Evolutionary conservation across 148 eudicot species (phyloP).

Genomic region (Fallopia convolvulus): DNA sequence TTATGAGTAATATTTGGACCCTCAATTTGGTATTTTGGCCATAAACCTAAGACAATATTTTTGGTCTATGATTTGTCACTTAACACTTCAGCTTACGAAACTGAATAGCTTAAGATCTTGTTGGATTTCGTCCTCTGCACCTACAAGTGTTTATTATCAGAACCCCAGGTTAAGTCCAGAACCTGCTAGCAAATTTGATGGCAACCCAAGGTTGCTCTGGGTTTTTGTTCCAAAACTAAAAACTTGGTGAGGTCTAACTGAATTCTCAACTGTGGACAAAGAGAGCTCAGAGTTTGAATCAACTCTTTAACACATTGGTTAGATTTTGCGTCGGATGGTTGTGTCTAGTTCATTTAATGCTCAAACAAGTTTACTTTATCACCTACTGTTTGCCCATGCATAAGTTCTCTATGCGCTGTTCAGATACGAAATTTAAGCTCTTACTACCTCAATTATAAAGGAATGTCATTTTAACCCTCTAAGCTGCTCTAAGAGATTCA

Average conservation of each 20-base stretch:
- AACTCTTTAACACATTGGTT: no score
- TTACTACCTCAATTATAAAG: not conserved
- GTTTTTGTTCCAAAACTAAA: not conserved
- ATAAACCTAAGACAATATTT: not conserved
- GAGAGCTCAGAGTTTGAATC: no score
- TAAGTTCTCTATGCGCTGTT: not conserved
- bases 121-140: no score
- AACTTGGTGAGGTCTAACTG: not conserved
- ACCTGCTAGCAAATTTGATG: no score
- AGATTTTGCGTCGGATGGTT: no score
- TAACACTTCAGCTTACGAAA: not conserved
- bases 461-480: not conserved
- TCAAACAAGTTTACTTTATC: no score
- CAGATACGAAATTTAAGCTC: not conserved
- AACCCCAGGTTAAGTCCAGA: no score
- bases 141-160: no score
- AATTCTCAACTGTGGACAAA: not conserved
- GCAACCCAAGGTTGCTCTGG: no score
- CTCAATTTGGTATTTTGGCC: not conserved
- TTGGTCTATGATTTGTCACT: not conserved
- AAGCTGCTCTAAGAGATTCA: not conserved
- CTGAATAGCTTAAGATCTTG: not conserved
- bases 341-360: no score
- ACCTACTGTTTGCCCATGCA: no score
- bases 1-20: not conserved